Percentiles rank a stretch among this genome's conserved stretches.
These are phyloP conservation scores for Picea sitchensis DNA, from an alignment of 75 land plant species.

Conservation along the genomic window DNA sequence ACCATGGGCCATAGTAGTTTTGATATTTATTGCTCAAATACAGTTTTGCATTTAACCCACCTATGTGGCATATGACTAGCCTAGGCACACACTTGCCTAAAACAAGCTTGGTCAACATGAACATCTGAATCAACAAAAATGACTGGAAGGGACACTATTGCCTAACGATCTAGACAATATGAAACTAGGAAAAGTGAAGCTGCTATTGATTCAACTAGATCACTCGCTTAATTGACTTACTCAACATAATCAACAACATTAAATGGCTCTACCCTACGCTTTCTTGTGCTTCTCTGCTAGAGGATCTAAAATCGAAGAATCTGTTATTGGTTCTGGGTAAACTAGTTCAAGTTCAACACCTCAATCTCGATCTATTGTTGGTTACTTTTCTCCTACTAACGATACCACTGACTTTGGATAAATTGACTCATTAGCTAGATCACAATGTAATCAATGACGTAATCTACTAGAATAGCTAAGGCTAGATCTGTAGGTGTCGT, in stretches of 20 bases:
- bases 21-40: too few relatives aligned
- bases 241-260: slow-evolving; percentile 2
- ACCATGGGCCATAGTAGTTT: too few relatives aligned
- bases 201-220: not conserved
- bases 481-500: too few relatives aligned
- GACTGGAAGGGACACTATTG: not conserved
- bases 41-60: too few relatives aligned
- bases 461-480: too few relatives aligned
- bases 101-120: too few relatives aligned
- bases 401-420: not conserved
- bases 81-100: too few relatives aligned
- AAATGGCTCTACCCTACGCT: not conserved
- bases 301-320: not conserved
- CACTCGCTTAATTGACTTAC: not conserved
- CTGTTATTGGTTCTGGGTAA: not conserved
- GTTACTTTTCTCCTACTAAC: not conserved
- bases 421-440: too few relatives aligned
- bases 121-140: not conserved
- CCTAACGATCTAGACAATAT: not conserved
- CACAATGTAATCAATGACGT: too few relatives aligned
- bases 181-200: not conserved
- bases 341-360: not conserved
- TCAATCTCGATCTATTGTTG: not conserved
- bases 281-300: not conserved
- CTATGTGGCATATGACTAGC: too few relatives aligned